Conservation (phyloP, 2,329 filamentous ascomycete species). For the Cordyceps javanica region DNA sequence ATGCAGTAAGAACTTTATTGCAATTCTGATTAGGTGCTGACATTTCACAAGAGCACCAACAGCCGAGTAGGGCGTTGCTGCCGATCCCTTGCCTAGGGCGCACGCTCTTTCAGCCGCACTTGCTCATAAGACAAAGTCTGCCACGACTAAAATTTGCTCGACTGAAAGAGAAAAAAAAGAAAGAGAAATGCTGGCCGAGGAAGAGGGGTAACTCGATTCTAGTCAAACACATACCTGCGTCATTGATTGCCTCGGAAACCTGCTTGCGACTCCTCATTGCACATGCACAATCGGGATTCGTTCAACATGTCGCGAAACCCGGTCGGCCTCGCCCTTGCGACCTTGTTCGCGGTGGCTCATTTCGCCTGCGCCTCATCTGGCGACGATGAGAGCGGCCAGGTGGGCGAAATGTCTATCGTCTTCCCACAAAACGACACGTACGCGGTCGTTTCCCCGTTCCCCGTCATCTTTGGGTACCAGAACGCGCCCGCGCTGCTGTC, state of each 20-base stretch:
- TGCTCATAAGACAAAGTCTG: not conserved
- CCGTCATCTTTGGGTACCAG: constrained; percentile 9
- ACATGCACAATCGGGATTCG: not conserved
- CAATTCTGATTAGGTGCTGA: constrained; percentile 11
- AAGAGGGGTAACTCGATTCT: not conserved
- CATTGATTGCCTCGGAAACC: not conserved
- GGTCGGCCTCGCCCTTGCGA: not conserved
- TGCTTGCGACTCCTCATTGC: not conserved
- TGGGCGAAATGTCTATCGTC: constrained; percentile 3
- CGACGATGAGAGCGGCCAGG: not conserved
- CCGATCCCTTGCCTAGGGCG: not conserved
- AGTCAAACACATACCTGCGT: not conserved
- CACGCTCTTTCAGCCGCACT: constrained; percentile 2
- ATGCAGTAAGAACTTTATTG: constrained; percentile 2
- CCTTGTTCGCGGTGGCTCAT: not conserved
- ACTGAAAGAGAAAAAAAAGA: not conserved
- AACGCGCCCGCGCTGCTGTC: constrained; percentile 1
- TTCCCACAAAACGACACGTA: constrained; percentile 13
- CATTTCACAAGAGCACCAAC: not conserved
- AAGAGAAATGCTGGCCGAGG: not conserved
- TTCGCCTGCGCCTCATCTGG: constrained; percentile 6
- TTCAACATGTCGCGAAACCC: constrained; percentile 2
- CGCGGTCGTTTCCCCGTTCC: constrained; percentile 5
- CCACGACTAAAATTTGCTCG: not conserved
- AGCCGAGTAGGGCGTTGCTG: not conserved